A percentile compares a stretch with the other conserved stretches of the same genome.
These are phyloP conservation scores for Suillus variegatus DNA, from an alignment of 768 basidiomycete species.

Conservation along the genomic window DNA sequence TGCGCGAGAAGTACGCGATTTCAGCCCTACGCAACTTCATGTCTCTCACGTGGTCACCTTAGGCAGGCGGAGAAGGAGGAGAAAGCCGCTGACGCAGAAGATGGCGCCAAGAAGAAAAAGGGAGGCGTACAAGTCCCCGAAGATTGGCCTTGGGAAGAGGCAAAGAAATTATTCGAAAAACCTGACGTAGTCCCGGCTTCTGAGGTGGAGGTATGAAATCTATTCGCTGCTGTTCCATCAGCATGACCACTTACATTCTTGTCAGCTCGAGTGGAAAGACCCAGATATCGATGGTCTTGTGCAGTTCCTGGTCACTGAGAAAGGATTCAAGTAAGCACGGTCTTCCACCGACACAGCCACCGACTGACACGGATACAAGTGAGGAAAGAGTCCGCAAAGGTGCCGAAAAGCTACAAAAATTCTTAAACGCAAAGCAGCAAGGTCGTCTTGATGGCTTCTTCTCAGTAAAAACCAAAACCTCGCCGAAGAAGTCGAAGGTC, in stretches of 20 bases:
- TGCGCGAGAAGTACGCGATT: conserved; percentile 68
- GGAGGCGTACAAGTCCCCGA: conserved; percentile 84
- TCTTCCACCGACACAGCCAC: background rate
- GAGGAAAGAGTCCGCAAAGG: conserved; percentile 97
- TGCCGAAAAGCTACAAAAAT: conserved; percentile 89
- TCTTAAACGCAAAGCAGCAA: conserved; percentile 89
- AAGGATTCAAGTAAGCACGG: conserved; percentile 88
- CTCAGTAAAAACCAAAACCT: conserved; percentile 61
- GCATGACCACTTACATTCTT: conserved; percentile 5
- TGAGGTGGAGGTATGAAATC: conserved; percentile 69
- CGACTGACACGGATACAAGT: conserved; percentile 42
- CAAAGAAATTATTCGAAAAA: conserved; percentile 84
- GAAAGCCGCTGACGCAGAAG: conserved; percentile 42
- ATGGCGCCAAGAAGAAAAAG: conserved; percentile 52
- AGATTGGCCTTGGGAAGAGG: conserved; percentile 97
- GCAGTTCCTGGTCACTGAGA: conserved; percentile 90
- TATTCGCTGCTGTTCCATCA: background rate
- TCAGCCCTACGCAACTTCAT: background rate
- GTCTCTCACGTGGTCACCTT: background rate
- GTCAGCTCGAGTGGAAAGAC: conserved; percentile 88
- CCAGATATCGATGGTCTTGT: conserved; percentile 94
- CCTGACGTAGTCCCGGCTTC: conserved; percentile 89
- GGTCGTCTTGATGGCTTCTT: conserved; percentile 97
- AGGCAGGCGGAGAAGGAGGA: conserved; percentile 43
- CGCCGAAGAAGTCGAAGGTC: conserved; percentile 46